Evolutionary conservation across 495 filamentous ascomycete species (phyloP).

Genomic region (Margaritispora aquatica): DNA sequence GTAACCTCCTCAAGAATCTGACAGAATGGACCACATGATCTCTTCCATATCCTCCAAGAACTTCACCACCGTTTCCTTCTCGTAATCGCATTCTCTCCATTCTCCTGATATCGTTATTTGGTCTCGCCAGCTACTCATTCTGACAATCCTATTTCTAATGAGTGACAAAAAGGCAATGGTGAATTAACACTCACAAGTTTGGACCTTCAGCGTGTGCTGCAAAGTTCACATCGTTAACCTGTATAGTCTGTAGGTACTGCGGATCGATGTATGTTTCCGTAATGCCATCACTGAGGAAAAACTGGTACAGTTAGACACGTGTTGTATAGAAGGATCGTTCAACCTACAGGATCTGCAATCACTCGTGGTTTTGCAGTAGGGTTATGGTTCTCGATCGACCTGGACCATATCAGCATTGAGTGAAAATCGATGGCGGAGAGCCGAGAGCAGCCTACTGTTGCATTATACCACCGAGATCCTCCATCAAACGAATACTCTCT

Average conservation of each 20-base stretch:
- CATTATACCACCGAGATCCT: no score
- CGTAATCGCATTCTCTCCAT: conserved; percentile 10
- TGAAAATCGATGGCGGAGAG: no score
- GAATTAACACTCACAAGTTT: conserved; percentile 4
- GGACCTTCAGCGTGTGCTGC: conserved; percentile 9
- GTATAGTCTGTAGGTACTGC: not conserved
- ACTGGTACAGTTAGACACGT: not conserved
- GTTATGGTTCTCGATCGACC: no score
- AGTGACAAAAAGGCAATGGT: no score
- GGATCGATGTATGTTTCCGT: conserved; percentile 13
- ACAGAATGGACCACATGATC: conserved; percentile 9
- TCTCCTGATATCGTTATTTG: conserved; percentile 8
- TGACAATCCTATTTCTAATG: conserved; percentile 4
- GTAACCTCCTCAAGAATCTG: not conserved
- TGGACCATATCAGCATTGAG: no score
- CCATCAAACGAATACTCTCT: no score
- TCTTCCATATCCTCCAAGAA: conserved; percentile 8
- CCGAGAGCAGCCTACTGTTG: no score
- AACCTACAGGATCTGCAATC: conserved; percentile 10
- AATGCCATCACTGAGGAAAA: conserved; percentile 19
- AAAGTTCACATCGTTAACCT: conserved; percentile 11
- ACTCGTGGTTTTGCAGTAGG: no score
- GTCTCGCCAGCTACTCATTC: conserved; percentile 9
- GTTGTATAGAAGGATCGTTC: no score
- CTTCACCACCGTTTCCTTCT: not conserved